Evolutionary conservation across 2,329 filamentous ascomycete species (phyloP), one percentile per base, ranked within the genome.

Genomic region (Fusarium buxicola): DNA sequence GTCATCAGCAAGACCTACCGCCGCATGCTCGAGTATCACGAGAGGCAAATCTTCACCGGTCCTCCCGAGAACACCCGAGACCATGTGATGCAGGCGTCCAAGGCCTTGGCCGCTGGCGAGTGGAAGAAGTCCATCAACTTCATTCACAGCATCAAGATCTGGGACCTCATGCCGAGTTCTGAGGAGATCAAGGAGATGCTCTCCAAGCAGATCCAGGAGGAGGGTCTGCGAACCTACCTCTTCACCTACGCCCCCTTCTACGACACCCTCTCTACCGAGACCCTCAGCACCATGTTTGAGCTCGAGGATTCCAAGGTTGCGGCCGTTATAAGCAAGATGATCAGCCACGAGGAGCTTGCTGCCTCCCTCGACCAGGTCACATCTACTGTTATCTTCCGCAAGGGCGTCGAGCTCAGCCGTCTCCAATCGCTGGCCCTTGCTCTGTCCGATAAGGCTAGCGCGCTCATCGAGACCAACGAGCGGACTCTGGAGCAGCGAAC

Each of bases 161-260:
- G 95, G 95, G 95, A 99, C 52, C 86, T 99, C 68, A 96, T 99
- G 87, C 91, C 94, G 56, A 90, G 95, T 78, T 86, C 91, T 21
- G 92, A 94, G 54, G 91, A 93, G 77, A 96, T 98, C 84, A 98
- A 98, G 88, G 80, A 86, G 50, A 97, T 99, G 95, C 91, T 99
- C 61, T 92, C 94, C 52, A 93, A 92, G 77, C 95, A 99, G 84
- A 97, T 98, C 75, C 96, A 99, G 78, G 95, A 99, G 78, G 95
- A 99, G 82, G 95, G 96, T 71, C 89, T 99, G 50, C 89, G 95
- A 71, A 99, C 95, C 51, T 99, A 98, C 78, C 92, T 99, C 71
- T 99, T 99, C 86, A 99, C 95, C 53, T 99, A 99, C 79, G 95
- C 96, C 32, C 95, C 95, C 50, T 99, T 96, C 86, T 99, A 99